These are phyloP conservation scores for Cinchona pubescens DNA, from an alignment of 257 asterid species.

Conservation along the genomic window DNA sequence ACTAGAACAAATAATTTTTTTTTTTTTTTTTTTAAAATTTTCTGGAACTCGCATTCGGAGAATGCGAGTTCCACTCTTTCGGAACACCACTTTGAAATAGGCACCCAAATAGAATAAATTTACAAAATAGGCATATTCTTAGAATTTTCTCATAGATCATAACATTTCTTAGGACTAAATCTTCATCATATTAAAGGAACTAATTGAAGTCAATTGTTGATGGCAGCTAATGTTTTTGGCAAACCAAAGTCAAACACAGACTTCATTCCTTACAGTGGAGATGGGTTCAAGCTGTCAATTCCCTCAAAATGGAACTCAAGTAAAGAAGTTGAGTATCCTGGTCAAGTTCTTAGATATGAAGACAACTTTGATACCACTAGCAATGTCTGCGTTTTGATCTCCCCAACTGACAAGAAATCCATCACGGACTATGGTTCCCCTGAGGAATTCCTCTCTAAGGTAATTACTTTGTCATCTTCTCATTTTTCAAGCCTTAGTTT, in stretches of 20 bases:
- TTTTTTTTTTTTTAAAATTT: too few relatives aligned
- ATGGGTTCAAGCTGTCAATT: constrained; percentile 54
- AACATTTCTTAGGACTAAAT: neutral
- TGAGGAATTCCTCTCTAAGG: constrained; percentile 63
- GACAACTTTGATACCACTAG: constrained; percentile 78
- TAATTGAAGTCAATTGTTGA: neutral
- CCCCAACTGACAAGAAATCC: constrained; percentile 76
- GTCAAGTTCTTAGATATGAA: constrained; percentile 72
- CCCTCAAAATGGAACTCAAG: constrained; percentile 87
- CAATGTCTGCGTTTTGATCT: constrained; percentile 52
- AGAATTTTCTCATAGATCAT: too few relatives aligned
- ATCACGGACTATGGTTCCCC: constrained; percentile 77
- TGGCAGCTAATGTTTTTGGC: constrained; percentile 77
- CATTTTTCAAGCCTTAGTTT: constrained; percentile 3
- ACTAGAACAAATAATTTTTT: too few relatives aligned
- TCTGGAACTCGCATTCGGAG: too few relatives aligned
- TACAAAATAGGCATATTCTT: too few relatives aligned
- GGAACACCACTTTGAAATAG: too few relatives aligned
- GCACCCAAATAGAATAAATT: too few relatives aligned
- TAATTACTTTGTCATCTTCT: constrained; percentile 9
- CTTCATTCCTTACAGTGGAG: constrained; percentile 41
- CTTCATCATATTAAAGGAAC: neutral
- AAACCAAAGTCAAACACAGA: constrained; percentile 71
- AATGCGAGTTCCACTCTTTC: too few relatives aligned
- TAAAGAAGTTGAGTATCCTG: constrained; percentile 65